These are phyloP conservation scores for Rhodotorula sp. DNA, from an alignment of 1,284 basidiomycete species.

Conservation along the genomic window DNA sequence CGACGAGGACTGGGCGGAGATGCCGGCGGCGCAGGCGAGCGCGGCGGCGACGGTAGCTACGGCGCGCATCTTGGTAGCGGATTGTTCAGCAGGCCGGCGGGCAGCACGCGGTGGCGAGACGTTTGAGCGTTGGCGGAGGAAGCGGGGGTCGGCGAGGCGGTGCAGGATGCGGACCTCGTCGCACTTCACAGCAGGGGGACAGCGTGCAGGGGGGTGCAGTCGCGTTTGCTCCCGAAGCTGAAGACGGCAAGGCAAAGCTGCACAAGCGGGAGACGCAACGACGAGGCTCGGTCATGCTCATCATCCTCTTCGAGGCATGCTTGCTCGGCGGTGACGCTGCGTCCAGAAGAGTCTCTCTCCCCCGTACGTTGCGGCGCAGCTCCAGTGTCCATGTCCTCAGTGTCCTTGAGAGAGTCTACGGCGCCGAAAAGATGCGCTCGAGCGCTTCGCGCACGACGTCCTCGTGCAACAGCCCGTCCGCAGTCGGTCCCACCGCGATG, in stretches of 20 bases:
- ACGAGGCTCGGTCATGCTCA: no score
- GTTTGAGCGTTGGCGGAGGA: no score
- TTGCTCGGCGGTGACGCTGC: no score
- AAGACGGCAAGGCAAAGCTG: no score
- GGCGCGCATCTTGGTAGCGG: not conserved
- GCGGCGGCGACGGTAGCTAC: not conserved
- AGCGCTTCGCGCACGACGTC: constrained; percentile 24
- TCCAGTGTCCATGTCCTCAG: not conserved
- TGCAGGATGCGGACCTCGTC: not conserved
- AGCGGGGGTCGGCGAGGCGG: not conserved
- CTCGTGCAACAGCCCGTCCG: constrained; percentile 24
- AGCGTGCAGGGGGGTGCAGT: no score
- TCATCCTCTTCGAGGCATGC: no score
- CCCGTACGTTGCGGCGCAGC: not conserved
- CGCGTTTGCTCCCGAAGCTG: no score
- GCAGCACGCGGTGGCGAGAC: no score
- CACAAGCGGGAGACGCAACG: no score
- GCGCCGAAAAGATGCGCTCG: constrained; percentile 11
- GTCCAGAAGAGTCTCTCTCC: no score
- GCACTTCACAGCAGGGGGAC: no score
- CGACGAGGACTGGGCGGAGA: constrained; percentile 11
- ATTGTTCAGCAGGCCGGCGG: no score
- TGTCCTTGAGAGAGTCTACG: not conserved
- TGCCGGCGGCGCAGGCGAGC: not conserved
- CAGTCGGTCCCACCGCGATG: not conserved